Base-by-base conservation (phyloP, 805 yeast genomes). In the Candida koratica region DNA sequence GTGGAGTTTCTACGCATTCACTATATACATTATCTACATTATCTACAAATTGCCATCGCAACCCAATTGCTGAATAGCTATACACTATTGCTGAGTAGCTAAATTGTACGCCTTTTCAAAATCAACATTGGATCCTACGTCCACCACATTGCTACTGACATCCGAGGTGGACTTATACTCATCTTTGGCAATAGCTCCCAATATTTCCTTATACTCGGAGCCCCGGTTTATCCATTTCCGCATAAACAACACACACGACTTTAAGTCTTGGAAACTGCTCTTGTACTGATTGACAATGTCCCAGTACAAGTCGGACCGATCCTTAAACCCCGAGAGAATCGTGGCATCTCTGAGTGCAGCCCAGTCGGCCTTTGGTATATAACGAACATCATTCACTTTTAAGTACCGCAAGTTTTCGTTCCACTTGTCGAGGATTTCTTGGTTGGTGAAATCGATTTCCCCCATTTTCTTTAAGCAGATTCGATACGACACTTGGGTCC, bases 361-460 rank as follows among this genome's bases (percentile, higher is more conserved):
- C 90, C 90, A 84, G 60, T 83, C 90, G 8, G 93, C 90, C 54
- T 77, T 79, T 5, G 90, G 88, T 47, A 84, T 79, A 52, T 79
- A 81, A 25, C 58, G 61, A 58, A 73, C 75, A 8, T 78, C 77
- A 34, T 67, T 69, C 22, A 71, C 73, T 41, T 80, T 78, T 44
- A 75, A 70, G 25, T 47, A 44, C 8, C 44, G 32, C 26, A 79
- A 58, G 30, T 73, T 58, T 32, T 73, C 70, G 41, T 67, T 63
- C 87, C 86, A 81, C 43, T 69, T 67, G 20, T 56, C 50, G 43
- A 77, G 56, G 42, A 86, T 80, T 39, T 76, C 81, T 6, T 59
- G 61, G 30, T 48, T 45, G 30, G 73, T 58, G 20, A 74, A 64
- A 26, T 73, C 74, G 30, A 84, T 71, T 10, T 76, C 72, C 7